A percentile compares a stretch with the other conserved stretches of the same genome.
Evolutionary conservation across 192 early-diverging fungal species (phyloP).

Genomic region (Lunasporangiospora selenospora): DNA sequence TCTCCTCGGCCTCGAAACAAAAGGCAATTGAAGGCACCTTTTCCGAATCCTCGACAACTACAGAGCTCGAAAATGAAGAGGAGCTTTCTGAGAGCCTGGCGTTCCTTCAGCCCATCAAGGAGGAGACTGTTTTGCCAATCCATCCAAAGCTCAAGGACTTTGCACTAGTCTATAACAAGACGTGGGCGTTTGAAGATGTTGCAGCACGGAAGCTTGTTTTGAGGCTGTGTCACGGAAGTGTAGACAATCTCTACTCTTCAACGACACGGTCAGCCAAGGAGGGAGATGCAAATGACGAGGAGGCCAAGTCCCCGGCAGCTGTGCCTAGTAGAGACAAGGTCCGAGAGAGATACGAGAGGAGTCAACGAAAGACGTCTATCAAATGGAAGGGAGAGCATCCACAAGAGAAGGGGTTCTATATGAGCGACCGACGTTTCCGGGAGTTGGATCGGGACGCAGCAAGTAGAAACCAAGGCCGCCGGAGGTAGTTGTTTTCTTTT

Average conservation of each 20-base stretch:
- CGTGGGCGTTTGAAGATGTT: slow-evolving; percentile 41
- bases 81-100: too few species aligned
- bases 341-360: slow-evolving; percentile 12
- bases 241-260: background rate
- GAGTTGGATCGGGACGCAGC: slow-evolving; percentile 24
- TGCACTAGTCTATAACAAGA: slow-evolving; percentile 41
- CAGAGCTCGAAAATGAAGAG: too few species aligned
- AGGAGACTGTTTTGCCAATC: slow-evolving; percentile 26
- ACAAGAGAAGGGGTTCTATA: slow-evolving; percentile 37
- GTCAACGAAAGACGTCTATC: slow-evolving; percentile 35
- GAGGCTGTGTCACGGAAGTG: slow-evolving; percentile 26
- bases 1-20: slow-evolving; percentile 9
- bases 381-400: slow-evolving; percentile 47
- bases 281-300: slow-evolving; percentile 6
- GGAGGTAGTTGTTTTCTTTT: too few species aligned
- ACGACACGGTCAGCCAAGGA: background rate
- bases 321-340: too few species aligned
- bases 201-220: slow-evolving; percentile 19
- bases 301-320: too few species aligned
- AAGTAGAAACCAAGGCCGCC: too few species aligned
- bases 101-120: slow-evolving; percentile 11
- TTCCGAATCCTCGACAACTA: too few species aligned
- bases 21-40: too few species aligned
- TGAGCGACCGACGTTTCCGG: slow-evolving; percentile 17
- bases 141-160: slow-evolving; percentile 44